Percentiles rank a stretch among this genome's conserved stretches.
These are phyloP conservation scores for Penicillium fuscoglaucum DNA, from an alignment of 2,329 filamentous ascomycete species.

Conservation along the genomic window DNA sequence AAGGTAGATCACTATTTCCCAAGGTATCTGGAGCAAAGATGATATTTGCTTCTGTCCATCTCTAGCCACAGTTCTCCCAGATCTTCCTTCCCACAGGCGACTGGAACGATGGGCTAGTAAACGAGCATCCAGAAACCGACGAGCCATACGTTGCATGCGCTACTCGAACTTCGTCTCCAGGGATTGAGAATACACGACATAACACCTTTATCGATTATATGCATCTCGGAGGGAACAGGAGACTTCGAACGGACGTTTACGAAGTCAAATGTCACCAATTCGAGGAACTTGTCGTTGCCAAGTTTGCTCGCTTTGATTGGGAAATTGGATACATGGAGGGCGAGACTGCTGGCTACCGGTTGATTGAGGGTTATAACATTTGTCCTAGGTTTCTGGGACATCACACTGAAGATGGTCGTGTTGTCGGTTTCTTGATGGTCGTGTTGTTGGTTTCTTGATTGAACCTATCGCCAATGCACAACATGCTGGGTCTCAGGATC, in stretches of 20 bases:
- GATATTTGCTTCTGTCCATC: slow-evolving; percentile 36
- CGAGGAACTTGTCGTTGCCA: neutral
- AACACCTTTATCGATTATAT: slow-evolving; percentile 2
- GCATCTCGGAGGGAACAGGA: neutral
- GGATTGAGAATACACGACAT: slow-evolving; percentile 28
- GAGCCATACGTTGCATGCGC: slow-evolving; percentile 24
- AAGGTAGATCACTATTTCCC: slow-evolving; percentile 33
- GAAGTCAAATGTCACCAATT: neutral
- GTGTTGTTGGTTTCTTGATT: neutral
- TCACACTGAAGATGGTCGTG: neutral
- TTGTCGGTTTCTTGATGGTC: neutral
- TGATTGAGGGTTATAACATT: neutral
- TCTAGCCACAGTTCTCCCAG: slow-evolving; percentile 23
- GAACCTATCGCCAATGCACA: neutral
- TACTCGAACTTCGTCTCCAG: slow-evolving; percentile 21
- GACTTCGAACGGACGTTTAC: neutral
- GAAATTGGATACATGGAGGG: neutral
- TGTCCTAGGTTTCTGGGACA: neutral
- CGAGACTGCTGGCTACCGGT: neutral
- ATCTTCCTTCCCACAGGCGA: slow-evolving; percentile 28
- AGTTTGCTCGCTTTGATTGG: neutral
- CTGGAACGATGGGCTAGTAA: slow-evolving; percentile 34
- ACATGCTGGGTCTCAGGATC: neutral
- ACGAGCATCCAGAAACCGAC: slow-evolving; percentile 16
- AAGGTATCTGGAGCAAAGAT: slow-evolving; percentile 25